Evolutionary conservation across 73 alveolate species (phyloP).

Genomic region (Paramecium sonneborni): DNA sequence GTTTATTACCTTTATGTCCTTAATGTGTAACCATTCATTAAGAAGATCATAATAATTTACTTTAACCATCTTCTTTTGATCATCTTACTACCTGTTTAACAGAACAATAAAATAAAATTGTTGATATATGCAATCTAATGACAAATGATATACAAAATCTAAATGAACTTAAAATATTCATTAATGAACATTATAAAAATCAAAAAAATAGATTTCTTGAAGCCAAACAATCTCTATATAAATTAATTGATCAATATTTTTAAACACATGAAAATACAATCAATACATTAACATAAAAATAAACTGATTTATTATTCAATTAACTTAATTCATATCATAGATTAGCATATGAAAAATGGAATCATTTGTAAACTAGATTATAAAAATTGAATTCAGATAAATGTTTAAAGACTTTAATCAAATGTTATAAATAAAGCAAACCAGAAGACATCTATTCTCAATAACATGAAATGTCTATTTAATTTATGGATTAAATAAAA

Average conservation of each 20-base stretch:
- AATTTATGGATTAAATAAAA: background rate
- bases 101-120: conserved; percentile 38
- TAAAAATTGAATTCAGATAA: background rate
- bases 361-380: background rate
- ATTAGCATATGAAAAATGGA: background rate
- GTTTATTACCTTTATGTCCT: conserved; percentile 18
- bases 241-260: background rate
- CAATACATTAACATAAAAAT: background rate
- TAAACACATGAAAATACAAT: background rate
- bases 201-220: background rate
- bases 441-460: background rate
- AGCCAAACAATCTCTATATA: background rate
- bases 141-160: background rate
- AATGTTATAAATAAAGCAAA: background rate
- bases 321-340: background rate
- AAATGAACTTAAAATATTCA: background rate
- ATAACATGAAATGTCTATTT: background rate
- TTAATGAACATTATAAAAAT: background rate
- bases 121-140: background rate
- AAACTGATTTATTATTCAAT: background rate
- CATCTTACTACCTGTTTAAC: background rate
- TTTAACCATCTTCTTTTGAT: background rate
- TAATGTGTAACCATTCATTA: background rate
- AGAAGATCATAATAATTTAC: conserved; percentile 5
- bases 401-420: background rate